Base-by-base conservation (phyloP, 352 stramenopile species). In the Phytophthora fragariae region DNA sequence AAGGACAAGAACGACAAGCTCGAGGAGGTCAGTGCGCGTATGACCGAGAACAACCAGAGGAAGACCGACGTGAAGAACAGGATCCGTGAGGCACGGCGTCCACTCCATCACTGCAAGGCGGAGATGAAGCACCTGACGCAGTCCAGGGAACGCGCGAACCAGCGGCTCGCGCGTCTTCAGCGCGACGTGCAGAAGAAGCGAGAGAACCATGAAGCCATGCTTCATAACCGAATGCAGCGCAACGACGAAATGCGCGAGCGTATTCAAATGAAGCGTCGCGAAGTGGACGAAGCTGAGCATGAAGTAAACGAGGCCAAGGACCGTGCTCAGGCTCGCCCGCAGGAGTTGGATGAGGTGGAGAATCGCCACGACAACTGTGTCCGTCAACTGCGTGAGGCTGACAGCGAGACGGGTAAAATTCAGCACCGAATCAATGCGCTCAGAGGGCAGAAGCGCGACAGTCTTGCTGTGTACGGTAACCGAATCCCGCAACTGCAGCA, bases 401-500 rank as follows among this genome's bases (percentile, higher is more conserved):
- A 92, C 27, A 71, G 33, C 19, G 86, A 95, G 31, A 68, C 88
- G 3, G 59, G 65, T 15, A 87, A 83, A 2, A 55, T 80, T 1
- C 73, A 92, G 19, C 59, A 73, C 31, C 85, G 86, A 9, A 81
- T 93, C n/a, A 79, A 70, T 27, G 64, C 66, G 19, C 50, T 95
- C 5, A 72, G 70, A 52, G 69, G 68, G 5, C 89, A 94, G 65
- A 92, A 85, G 52, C 80, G 77, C 5, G 77, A 93, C 49, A 85
- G 77, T 62, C 63, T 94, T 9, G 79, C 83, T 0, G 85, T 92
- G 3, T 96, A 88, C 54, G 89, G 89, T 41, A 88, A 78, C 72
- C 75, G 75, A 31, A 92, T 94, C 37, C 85, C 85, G 1, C 79
- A 92, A 52, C 58, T 96, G 35, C 88, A 95, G 53, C 80, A 93